Conservation (phyloP, 2,329 filamentous ascomycete species). For the Aureobasidium sp. region DNA sequence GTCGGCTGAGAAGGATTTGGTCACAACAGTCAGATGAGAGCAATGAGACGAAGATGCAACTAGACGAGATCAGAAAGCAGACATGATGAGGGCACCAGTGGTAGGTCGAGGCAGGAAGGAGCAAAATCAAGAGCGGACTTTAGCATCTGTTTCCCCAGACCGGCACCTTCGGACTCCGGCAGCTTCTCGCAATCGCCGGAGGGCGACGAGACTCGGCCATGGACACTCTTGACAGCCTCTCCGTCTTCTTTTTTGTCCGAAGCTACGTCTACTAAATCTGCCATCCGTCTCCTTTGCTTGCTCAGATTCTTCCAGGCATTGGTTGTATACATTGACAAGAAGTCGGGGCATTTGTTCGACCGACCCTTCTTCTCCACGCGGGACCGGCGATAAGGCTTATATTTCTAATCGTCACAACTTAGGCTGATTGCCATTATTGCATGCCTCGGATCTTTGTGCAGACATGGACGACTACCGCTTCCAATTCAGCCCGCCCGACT, state of each 20-base stretch:
- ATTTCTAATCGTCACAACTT: conserved; percentile 13
- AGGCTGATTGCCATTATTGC: background rate
- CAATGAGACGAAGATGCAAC: background rate
- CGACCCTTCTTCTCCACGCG: background rate
- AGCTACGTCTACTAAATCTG: background rate
- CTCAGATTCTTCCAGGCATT: background rate
- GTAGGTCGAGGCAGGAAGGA: background rate
- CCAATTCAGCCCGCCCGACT: conserved; percentile 2
- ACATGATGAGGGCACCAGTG: background rate
- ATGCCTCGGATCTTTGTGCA: background rate
- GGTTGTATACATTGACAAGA: background rate
- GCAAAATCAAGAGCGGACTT: background rate
- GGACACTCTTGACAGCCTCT: background rate
- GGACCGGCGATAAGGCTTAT: background rate
- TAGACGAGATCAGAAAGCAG: background rate
- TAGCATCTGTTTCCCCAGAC: background rate
- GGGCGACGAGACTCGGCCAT: background rate
- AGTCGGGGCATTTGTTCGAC: background rate
- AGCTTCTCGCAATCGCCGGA: background rate
- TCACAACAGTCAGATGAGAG: background rate
- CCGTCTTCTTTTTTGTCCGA: background rate
- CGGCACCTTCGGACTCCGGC: background rate
- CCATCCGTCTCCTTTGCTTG: background rate
- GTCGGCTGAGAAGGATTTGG: background rate
- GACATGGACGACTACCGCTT: conserved; percentile 12